Base-by-base conservation (phyloP, 495 filamentous ascomycete species). In the Neurospora cerealis region DNA sequence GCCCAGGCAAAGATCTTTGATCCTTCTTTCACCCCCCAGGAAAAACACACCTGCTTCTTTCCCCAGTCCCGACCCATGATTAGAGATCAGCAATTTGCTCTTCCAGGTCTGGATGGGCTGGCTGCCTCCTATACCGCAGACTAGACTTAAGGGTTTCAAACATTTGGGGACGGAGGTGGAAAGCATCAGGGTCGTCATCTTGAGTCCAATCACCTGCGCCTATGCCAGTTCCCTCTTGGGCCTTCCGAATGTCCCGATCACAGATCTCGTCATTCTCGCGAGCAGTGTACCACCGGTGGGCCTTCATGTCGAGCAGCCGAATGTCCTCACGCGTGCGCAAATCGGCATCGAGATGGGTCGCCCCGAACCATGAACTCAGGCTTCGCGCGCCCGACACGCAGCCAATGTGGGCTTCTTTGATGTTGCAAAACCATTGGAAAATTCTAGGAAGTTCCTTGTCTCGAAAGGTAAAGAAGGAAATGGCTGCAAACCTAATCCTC, bases 1-100 rank as follows among this genome's bases (percentile, higher is more conserved):
- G 7, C 17, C 0, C 46, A 13, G 21, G 10, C 46, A 54, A 24
- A 0, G 9, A 54, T 54, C 2, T 54, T 24, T 21, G n/a, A 42
- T 2, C n/a, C n/a, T 48, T 48, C n/a, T 19, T 48, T 48, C 44
- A 48, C 19, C 6, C 6, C 17, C 3, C 17, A 44, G 3, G 19
- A 19, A n/a, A 46, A 48, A 10, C 9, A 0, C 3, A 21, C n/a
- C 44, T 48, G n/a, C n/a, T 48, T 48, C 44, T 48, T 21, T 21
- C n/a, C n/a, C 44, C 44, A 48, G 9, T 48, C 19, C n/a, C 3
- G n/a, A 21, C 42, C 19, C 1, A 46, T n/a, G 19, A 46, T 21
- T 10, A n/a, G 19, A 46, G 19, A 21, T 1, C 7, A n/a, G 0
- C 42, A 46, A 0, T 0, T 0, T 21, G 42, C 0, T 2, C 19